phyloP scores from a whole-genome alignment of 257 asterid species.

The Solanum rostratum region DNA sequence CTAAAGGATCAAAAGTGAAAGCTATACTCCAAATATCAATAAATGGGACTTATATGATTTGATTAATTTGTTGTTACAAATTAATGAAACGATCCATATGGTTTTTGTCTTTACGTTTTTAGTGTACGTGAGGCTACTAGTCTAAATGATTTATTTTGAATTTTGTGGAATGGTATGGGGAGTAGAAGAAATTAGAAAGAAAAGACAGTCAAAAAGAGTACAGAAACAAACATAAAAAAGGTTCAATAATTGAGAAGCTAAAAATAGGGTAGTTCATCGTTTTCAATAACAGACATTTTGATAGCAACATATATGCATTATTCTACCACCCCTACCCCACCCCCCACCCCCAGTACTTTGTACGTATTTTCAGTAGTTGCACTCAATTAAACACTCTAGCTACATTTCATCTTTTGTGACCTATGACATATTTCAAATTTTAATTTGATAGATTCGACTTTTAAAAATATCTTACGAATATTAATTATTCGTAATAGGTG shows the following conservation, averaged over 20 bases:
- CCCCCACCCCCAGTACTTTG: neutral
- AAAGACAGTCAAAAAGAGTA: neutral
- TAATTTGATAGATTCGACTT: neutral
- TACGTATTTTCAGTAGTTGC: neutral
- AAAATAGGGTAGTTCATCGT: constrained; percentile 3
- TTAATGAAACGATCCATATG: neutral
- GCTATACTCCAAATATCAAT: neutral
- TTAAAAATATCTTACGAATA: neutral
- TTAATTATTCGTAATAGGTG: neutral
- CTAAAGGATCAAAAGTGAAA: neutral
- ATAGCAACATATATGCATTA: neutral
- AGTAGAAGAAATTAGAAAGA: neutral
- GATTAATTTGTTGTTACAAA: neutral
- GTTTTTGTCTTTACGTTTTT: neutral
- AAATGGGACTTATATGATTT: neutral
- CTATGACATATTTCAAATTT: neutral
- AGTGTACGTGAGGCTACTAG: neutral
- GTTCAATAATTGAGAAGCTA: neutral
- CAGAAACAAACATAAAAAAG: neutral
- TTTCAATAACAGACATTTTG: constrained; percentile 2
- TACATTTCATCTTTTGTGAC: neutral
- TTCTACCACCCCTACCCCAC: neutral
- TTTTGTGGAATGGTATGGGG: neutral
- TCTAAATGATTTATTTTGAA: neutral
- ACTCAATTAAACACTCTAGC: neutral